Conservation (phyloP, 768 basidiomycete genomes). For the Pleurotus pulmonarius region DNA sequence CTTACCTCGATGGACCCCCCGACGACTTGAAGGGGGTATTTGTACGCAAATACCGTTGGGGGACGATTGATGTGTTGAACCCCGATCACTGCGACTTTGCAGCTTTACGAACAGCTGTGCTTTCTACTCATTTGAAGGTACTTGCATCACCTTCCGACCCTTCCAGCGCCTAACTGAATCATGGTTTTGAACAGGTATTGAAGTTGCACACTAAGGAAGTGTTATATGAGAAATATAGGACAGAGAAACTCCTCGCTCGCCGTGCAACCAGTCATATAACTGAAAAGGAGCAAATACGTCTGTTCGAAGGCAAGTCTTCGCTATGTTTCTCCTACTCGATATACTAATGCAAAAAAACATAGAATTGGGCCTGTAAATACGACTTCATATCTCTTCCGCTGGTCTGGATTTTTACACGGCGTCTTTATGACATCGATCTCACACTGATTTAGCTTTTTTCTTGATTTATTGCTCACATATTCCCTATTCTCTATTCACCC, state of each 20-base stretch:
- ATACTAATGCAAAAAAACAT: not conserved
- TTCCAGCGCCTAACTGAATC: constrained; percentile 4
- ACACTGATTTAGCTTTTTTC: not conserved
- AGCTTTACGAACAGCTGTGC: constrained; percentile 75
- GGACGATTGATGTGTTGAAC: constrained; percentile 81
- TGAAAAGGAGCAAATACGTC: constrained; percentile 66
- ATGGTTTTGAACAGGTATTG: constrained; percentile 48
- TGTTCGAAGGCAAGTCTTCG: constrained; percentile 60
- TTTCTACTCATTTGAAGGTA: constrained; percentile 86
- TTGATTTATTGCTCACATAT: constrained; percentile 5
- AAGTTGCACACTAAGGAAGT: constrained; percentile 85
- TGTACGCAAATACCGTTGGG: constrained; percentile 82
- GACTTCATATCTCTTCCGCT: not conserved
- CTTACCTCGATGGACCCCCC: constrained; percentile 53
- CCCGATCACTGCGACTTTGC: constrained; percentile 88
- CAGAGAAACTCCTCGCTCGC: constrained; percentile 84
- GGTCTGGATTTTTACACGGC: not conserved
- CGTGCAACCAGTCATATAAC: constrained; percentile 79
- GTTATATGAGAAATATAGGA: constrained; percentile 90
- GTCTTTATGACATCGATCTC: too few relatives aligned
- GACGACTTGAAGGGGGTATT: constrained; percentile 74
- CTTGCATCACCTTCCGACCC: constrained; percentile 14
- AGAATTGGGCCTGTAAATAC: constrained; percentile 1
- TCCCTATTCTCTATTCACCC: constrained; percentile 10
- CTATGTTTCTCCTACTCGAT: not conserved